Evolutionary conservation across 2,329 filamentous ascomycete species (phyloP).

Genomic region (Pseudocercospora fijiensis): DNA sequence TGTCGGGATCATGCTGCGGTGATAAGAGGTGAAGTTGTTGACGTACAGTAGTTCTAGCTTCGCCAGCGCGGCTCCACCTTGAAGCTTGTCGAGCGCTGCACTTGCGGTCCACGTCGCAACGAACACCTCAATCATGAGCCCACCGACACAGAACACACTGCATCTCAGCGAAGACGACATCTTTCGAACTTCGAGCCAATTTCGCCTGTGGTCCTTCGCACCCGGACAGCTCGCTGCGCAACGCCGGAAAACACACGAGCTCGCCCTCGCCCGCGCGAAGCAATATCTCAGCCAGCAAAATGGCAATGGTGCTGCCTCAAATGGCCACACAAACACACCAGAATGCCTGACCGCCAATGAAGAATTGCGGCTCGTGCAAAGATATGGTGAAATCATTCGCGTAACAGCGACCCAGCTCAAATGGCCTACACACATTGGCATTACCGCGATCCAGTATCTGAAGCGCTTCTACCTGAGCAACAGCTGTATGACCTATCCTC

Average conservation of each 20-base stretch:
- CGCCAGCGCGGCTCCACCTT: not conserved
- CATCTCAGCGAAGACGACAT: slow-evolving; percentile 80
- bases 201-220: slow-evolving; percentile 88
- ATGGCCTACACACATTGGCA: slow-evolving; percentile 61
- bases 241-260: slow-evolving; percentile 73
- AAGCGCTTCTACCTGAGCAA: slow-evolving; percentile 95
- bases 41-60: not conserved
- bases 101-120: not conserved
- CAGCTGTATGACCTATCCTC: slow-evolving; percentile 93
- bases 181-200: slow-evolving; percentile 88
- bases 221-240: slow-evolving; percentile 67
- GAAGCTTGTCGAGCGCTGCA: not conserved
- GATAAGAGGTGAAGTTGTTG: not conserved
- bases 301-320: slow-evolving; percentile 38
- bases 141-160: not conserved
- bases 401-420: slow-evolving; percentile 58
- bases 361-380: slow-evolving; percentile 76
- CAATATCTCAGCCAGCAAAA: slow-evolving; percentile 46
- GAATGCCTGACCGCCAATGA: slow-evolving; percentile 81
- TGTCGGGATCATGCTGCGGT: too few species aligned
- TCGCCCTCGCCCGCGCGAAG: slow-evolving; percentile 68
- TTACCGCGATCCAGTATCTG: slow-evolving; percentile 84
- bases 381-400: slow-evolving; percentile 61
- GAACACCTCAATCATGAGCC: not conserved
- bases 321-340: slow-evolving; percentile 52